Percentiles rank a stretch among this genome's conserved stretches.
phyloP scores from a whole-genome alignment of 2,329 filamentous ascomycete species.

The Botrytis tulipae region DNA sequence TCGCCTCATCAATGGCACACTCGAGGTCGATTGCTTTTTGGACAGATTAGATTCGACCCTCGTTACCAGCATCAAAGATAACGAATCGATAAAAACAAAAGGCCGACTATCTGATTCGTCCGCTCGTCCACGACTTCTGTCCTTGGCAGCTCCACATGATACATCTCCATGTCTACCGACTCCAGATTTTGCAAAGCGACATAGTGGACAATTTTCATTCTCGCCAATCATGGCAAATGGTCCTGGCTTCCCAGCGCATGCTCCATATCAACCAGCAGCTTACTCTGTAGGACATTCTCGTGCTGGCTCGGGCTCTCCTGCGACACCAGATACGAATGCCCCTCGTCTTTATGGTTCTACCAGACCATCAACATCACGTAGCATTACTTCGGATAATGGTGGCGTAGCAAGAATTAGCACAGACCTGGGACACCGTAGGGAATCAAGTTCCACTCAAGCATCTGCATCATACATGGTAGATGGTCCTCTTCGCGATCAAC shows the following conservation, averaged over 20 bases:
- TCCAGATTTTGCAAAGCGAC: constrained; percentile 63
- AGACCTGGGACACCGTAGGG: constrained; percentile 50
- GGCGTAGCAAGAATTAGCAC: constrained; percentile 49
- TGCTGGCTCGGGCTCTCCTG: constrained; percentile 57
- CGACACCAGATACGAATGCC: constrained; percentile 53
- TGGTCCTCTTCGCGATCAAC: constrained; percentile 30
- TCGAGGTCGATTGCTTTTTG: constrained; percentile 25
- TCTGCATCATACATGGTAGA: constrained; percentile 45
- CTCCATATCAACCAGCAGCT: constrained; percentile 54
- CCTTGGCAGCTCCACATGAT: constrained; percentile 55
- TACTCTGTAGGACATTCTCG: constrained; percentile 49
- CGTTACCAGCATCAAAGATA: constrained; percentile 2
- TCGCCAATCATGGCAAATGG: constrained; percentile 49
- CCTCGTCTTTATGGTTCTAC: constrained; percentile 28
- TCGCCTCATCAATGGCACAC: constrained; percentile 74
- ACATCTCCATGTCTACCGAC: constrained; percentile 61
- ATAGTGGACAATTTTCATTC: constrained; percentile 64
- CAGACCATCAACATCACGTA: constrained; percentile 59
- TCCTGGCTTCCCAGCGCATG: constrained; percentile 51
- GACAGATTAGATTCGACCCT: constrained; percentile 33
- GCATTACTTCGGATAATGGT: constrained; percentile 52
- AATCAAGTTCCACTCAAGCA: constrained; percentile 56
- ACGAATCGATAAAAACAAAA: constrained; percentile 8
- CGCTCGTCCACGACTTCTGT: constrained; percentile 55
- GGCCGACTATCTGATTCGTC: constrained; percentile 36